Percentiles rank a stretch among this genome's conserved stretches.
These are phyloP conservation scores for Phytophthora multivora DNA, from an alignment of 352 stramenopile species.

Conservation along the genomic window DNA sequence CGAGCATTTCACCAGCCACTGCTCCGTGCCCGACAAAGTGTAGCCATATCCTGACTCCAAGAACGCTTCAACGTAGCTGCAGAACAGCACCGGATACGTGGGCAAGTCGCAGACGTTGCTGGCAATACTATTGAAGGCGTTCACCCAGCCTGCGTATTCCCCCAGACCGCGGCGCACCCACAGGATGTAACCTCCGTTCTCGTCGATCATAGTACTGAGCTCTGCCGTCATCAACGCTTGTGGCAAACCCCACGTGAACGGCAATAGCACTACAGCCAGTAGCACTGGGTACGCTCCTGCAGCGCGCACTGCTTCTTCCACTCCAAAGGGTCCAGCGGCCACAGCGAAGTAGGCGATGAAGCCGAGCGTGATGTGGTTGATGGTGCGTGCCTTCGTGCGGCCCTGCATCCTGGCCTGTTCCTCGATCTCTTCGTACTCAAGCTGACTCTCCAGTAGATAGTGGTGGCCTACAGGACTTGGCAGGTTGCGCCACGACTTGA, in stretches of 20 bases:
- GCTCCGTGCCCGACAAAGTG: conserved; percentile 50
- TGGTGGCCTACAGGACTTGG: conserved; percentile 56
- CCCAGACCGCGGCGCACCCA: conserved; percentile 83
- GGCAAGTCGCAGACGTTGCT: conserved; percentile 87
- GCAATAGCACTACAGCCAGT: conserved; percentile 70
- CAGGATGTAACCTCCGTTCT: conserved; percentile 87
- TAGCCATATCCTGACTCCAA: conserved; percentile 64
- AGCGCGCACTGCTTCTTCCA: conserved; percentile 78
- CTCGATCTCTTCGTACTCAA: conserved; percentile 46
- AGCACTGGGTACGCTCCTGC: conserved; percentile 75
- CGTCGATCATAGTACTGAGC: conserved; percentile 84
- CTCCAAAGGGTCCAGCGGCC: conserved; percentile 74
- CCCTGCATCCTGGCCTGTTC: conserved; percentile 31
- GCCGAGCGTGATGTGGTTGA: conserved; percentile 82
- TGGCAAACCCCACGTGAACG: conserved; percentile 83
- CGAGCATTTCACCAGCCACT: conserved; percentile 74
- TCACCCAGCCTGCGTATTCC: conserved; percentile 84
- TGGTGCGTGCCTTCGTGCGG: conserved; percentile 57
- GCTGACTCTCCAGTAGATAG: conserved; percentile 52
- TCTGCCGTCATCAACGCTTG: conserved; percentile 88
- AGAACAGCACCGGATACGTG: conserved; percentile 86
- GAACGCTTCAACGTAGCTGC: conserved; percentile 85
- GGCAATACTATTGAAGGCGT: conserved; percentile 85
- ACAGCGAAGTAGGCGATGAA: conserved; percentile 89
- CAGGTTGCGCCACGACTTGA: conserved; percentile 79